phyloP scores from a whole-genome alignment of 2,329 filamentous ascomycete species.

The Plenodomus tracheiphilus region DNA sequence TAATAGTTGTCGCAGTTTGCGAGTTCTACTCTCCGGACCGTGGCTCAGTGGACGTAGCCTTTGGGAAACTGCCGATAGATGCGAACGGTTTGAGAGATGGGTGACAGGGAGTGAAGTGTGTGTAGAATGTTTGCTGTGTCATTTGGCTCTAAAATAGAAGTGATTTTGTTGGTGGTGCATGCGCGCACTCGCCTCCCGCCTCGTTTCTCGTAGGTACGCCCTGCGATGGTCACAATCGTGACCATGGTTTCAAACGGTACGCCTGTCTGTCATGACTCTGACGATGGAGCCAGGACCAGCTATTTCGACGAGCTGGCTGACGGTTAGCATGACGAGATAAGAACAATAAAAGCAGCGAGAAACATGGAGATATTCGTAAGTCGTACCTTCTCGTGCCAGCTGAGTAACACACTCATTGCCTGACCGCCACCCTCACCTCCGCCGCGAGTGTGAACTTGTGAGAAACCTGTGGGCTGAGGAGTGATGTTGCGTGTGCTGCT shows the following conservation, averaged over 20 bases:
- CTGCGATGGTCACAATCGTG: constrained; percentile 1
- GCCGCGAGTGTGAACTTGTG: constrained; percentile 68
- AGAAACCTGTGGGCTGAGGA: constrained; percentile 85
- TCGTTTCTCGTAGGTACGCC: neutral
- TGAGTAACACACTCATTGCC: constrained; percentile 93
- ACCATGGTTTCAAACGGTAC: constrained; percentile 67
- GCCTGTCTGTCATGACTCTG: constrained; percentile 93
- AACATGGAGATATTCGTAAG: constrained; percentile 5
- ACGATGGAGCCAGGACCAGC: constrained; percentile 87
- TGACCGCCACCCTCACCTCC: constrained; percentile 73
- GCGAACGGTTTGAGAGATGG: neutral
- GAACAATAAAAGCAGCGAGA: constrained; percentile 2
- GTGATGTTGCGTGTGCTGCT: constrained; percentile 53
- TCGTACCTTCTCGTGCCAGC: constrained; percentile 90
- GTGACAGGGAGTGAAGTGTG: neutral
- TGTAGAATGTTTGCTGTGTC: neutral
- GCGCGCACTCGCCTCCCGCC: neutral
- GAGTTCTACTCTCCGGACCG: neutral
- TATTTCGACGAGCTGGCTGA: constrained; percentile 74
- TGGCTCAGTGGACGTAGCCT: neutral
- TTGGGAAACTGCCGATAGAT: neutral
- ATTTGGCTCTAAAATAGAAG: neutral
- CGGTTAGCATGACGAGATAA: constrained; percentile 15
- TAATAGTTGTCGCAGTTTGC: neutral
- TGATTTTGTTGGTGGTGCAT: neutral